These are phyloP conservation scores for Coemansia reversa DNA, from an alignment of 192 early-diverging fungal genomes.

Conservation along the genomic window DNA sequence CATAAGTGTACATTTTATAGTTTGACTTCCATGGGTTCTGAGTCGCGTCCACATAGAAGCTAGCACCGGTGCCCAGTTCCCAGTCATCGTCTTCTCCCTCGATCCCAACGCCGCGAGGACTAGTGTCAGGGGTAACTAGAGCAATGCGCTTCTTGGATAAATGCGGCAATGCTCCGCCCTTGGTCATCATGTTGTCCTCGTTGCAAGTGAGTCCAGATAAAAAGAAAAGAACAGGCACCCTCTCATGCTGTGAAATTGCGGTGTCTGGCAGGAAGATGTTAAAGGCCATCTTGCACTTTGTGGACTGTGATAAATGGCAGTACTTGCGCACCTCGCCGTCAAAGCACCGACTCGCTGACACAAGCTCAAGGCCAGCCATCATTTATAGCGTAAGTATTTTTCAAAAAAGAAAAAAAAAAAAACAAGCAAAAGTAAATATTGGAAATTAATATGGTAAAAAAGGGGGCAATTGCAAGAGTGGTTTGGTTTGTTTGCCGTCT, in stretches of 20 bases:
- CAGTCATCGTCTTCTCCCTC: conserved; percentile 69
- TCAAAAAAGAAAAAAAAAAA: neutral
- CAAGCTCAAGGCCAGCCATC: conserved; percentile 36
- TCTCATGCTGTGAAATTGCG: conserved; percentile 20
- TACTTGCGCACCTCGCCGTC: conserved; percentile 72
- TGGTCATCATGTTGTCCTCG: conserved; percentile 89
- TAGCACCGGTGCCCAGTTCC: conserved; percentile 54
- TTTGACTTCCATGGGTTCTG: conserved; percentile 67
- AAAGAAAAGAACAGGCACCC: conserved; percentile 61
- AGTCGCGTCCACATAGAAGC: conserved; percentile 77
- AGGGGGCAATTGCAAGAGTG: neutral
- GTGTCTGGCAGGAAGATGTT: conserved; percentile 70
- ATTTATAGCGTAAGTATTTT: neutral
- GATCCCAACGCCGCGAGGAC: conserved; percentile 69
- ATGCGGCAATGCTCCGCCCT: conserved; percentile 68
- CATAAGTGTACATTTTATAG: conserved; percentile 86
- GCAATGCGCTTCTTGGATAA: conserved; percentile 70
- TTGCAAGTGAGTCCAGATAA: conserved; percentile 81
- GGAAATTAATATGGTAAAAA: conserved; percentile 2
- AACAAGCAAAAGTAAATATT: too few species aligned
- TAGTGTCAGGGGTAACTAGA: conserved; percentile 83
- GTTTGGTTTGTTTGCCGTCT: neutral
- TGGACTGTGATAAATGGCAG: conserved; percentile 61
- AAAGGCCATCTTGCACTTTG: conserved; percentile 74
- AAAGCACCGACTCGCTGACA: conserved; percentile 66